These are phyloP conservation scores for Barnettozyma californica DNA, from an alignment of 805 yeast species.

Conservation along the genomic window DNA sequence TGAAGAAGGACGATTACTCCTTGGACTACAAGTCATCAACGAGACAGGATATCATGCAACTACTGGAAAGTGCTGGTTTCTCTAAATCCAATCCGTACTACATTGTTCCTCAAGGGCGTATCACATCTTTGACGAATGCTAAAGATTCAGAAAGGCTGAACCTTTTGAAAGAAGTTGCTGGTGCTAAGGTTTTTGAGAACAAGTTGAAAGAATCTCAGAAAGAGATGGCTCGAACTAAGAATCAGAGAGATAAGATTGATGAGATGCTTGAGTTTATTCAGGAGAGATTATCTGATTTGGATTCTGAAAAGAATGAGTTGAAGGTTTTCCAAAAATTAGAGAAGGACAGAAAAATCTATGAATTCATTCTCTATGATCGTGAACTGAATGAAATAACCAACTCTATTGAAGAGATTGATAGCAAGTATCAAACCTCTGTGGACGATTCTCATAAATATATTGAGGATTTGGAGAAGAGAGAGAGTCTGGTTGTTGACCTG, in stretches of 20 bases:
- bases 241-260: conserved; percentile 65
- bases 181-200: conserved; percentile 85
- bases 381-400: conserved; percentile 61
- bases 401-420: conserved; percentile 56
- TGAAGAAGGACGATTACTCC: conserved; percentile 87
- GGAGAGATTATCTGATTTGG: conserved; percentile 70
- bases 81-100: conserved; percentile 88
- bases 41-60: conserved; percentile 71
- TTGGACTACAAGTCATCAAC: conserved; percentile 76
- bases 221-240: conserved; percentile 70
- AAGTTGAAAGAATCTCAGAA: conserved; percentile 73
- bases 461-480: conserved; percentile 56
- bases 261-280: conserved; percentile 68
- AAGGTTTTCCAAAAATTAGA: conserved; percentile 64
- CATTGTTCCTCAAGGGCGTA: conserved; percentile 94
- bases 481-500: conserved; percentile 41
- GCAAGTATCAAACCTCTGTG: conserved; percentile 45
- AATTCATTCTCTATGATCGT: conserved; percentile 70
- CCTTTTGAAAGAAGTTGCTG: conserved; percentile 86
- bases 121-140: conserved; percentile 83
- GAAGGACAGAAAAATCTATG: conserved; percentile 58
- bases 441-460: conserved; percentile 50
- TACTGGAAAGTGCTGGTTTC: conserved; percentile 89
- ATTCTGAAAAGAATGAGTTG: conserved; percentile 72
- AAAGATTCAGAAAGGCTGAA: conserved; percentile 77